A percentile compares a stretch with the other conserved stretches of the same genome.
Evolutionary conservation across 768 basidiomycete genomes (phyloP).

Genomic region (Leccinum subgranulosum): DNA sequence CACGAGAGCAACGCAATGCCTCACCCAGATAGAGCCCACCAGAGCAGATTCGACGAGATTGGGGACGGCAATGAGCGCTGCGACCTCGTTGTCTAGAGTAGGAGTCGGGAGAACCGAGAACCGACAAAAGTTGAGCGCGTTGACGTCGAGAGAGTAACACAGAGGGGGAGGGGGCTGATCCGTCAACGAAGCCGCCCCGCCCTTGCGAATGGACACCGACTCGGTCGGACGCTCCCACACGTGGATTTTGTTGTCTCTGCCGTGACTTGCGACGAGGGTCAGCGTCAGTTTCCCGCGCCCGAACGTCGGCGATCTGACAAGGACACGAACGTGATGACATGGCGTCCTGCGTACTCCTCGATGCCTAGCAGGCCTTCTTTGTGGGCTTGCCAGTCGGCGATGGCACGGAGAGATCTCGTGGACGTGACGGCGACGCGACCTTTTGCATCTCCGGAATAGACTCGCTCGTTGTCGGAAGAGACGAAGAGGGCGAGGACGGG

Average conservation of each 20-base stretch:
- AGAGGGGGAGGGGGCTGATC: constrained; percentile 50
- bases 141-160: constrained; percentile 77
- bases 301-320: not conserved
- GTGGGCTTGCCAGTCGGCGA: constrained; percentile 78
- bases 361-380: constrained; percentile 71
- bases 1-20: not conserved
- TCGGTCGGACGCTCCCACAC: constrained; percentile 61
- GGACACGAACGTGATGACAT: constrained; percentile 72
- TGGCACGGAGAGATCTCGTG: constrained; percentile 69
- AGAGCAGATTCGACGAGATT: constrained; percentile 86
- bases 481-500: constrained; percentile 59
- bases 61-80: constrained; percentile 73
- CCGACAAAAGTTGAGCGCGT: constrained; percentile 91
- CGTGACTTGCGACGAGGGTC: constrained; percentile 48
- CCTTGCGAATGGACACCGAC: constrained; percentile 44
- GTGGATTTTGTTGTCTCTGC: constrained; percentile 82
- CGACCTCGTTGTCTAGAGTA: constrained; percentile 10
- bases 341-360: constrained; percentile 59
- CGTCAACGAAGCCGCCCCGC: constrained; percentile 53
- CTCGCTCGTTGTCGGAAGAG: constrained; percentile 69
- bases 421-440: constrained; percentile 79
- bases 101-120: constrained; percentile 61
- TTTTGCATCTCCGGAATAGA: constrained; percentile 84
- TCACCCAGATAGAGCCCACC: constrained; percentile 38
- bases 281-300: not conserved